Conservation (phyloP, 2,329 filamentous ascomycete species). For the Ceratocystis cacaofunesta region DNA sequence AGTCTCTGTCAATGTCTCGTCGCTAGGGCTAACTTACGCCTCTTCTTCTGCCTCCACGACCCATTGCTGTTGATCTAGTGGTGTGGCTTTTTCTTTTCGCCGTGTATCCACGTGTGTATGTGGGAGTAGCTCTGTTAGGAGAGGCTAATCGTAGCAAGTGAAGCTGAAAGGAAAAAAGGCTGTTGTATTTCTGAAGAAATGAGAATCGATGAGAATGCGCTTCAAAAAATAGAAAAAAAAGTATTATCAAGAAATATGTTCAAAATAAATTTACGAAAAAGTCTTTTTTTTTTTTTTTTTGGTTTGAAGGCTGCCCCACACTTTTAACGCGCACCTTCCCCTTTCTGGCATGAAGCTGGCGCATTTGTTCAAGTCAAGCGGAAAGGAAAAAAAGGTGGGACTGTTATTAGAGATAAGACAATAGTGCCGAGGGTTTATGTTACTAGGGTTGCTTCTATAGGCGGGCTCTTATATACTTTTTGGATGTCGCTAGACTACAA, state of each 20-base stretch:
- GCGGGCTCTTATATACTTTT: not conserved
- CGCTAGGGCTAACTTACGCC: conserved; percentile 10
- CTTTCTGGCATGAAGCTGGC: not conserved
- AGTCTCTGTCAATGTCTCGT: not conserved
- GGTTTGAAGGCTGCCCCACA: conserved; percentile 3
- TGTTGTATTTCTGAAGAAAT: no score
- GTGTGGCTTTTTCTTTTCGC: no score
- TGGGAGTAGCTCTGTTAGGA: no score
- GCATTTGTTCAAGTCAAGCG: not conserved
- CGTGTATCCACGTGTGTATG: no score
- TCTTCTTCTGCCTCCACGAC: conserved; percentile 17
- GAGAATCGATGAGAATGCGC: no score
- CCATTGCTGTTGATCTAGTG: conserved; percentile 6
- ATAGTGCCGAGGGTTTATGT: not conserved
- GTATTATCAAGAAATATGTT: no score
- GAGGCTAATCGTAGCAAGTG: no score
- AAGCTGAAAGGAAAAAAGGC: no score
- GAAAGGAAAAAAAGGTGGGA: not conserved
- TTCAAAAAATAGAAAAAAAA: no score
- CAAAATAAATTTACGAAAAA: no score
- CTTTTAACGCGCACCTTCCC: not conserved
- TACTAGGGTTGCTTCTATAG: not conserved
- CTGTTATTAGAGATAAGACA: not conserved
- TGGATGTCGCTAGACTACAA: not conserved
- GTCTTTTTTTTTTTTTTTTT: not conserved